A percentile compares a stretch with the other conserved stretches of the same genome.
These are phyloP conservation scores for Stephanodiscus triporus DNA, from an alignment of 108 stramenopile species.

Conservation along the genomic window DNA sequence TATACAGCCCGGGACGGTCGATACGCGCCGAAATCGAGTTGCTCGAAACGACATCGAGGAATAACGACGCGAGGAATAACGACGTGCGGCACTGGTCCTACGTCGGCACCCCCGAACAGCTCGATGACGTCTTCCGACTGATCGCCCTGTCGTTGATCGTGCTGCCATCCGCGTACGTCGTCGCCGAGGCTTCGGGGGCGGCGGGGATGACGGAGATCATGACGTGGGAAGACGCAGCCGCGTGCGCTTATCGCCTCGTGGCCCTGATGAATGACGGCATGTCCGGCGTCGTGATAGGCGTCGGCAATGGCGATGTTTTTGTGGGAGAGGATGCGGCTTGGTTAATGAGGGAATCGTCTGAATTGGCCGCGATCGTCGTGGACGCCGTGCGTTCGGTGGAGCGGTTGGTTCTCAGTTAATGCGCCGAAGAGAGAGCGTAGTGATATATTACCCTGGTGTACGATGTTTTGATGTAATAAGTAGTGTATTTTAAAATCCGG, in stretches of 20 bases:
- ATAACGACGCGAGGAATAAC: background rate
- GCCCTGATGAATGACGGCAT: conserved; percentile 16
- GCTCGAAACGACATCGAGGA: conserved; percentile 24
- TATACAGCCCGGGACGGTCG: conserved; percentile 38
- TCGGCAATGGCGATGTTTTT: conserved; percentile 20
- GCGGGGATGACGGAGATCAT: background rate
- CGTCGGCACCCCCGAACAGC: conserved; percentile 10
- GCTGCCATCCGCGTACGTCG: conserved; percentile 4
- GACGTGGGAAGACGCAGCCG: conserved; percentile 15
- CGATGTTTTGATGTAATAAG: background rate
- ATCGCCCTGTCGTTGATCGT: conserved; percentile 10
- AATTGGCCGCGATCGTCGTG: conserved; percentile 4
- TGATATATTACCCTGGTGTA: background rate
- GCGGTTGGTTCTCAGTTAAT: conserved; percentile 18
- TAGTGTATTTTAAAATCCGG: conserved; percentile 3
- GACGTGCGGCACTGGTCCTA: background rate
- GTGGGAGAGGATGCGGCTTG: conserved; percentile 35
- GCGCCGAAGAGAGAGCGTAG: background rate
- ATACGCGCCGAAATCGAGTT: conserved; percentile 38
- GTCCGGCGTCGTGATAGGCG: conserved; percentile 16
- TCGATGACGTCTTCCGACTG: conserved; percentile 11
- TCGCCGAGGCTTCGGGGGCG: conserved; percentile 12
- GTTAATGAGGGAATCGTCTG: conserved; percentile 21
- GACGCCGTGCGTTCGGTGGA: conserved; percentile 31
- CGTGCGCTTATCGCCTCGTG: conserved; percentile 8